Conservation (phyloP, 139 green algal species). For the Picochlorum sp. region DNA sequence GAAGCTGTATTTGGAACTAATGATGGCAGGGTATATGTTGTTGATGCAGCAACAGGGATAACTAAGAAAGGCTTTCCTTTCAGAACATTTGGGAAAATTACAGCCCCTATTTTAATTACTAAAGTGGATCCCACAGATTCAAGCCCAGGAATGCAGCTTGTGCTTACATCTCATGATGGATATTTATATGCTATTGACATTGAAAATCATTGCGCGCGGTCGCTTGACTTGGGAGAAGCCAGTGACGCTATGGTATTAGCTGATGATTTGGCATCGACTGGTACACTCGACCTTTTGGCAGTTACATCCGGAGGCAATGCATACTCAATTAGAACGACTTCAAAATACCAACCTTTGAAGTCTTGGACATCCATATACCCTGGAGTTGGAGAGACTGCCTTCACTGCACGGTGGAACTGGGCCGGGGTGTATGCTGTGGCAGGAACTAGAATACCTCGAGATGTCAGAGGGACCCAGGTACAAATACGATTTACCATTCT, state of each 20-base stretch:
- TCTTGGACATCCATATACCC: slow-evolving; percentile 39
- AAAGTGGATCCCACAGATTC: neutral
- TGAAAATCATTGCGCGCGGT: slow-evolving; percentile 56
- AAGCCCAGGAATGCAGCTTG: slow-evolving; percentile 45
- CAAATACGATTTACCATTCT: slow-evolving; percentile 49
- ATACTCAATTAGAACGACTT: slow-evolving; percentile 68
- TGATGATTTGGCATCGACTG: slow-evolving; percentile 77
- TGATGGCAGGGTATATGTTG: slow-evolving; percentile 62
- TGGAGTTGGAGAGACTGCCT: slow-evolving; percentile 47
- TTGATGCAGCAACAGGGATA: slow-evolving; percentile 50
- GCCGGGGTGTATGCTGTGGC: slow-evolving; percentile 57
- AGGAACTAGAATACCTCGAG: slow-evolving; percentile 33
- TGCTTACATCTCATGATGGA: slow-evolving; percentile 78
- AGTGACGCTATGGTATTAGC: slow-evolving; percentile 79
- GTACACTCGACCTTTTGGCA: slow-evolving; percentile 72
- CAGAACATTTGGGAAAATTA: slow-evolving; percentile 30
- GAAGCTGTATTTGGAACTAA: slow-evolving; percentile 68
- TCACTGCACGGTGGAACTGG: slow-evolving; percentile 47
- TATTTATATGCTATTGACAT: slow-evolving; percentile 1
- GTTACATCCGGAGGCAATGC: slow-evolving; percentile 84
- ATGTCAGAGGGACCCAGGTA: slow-evolving; percentile 67
- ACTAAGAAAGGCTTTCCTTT: slow-evolving; percentile 69
- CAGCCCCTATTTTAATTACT: slow-evolving; percentile 46
- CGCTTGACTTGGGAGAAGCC: slow-evolving; percentile 84
- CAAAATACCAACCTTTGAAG: slow-evolving; percentile 68